Base-by-base conservation (phyloP, 2,329 filamentous ascomycete genomes). In the Escovopsis sp. region DNA sequence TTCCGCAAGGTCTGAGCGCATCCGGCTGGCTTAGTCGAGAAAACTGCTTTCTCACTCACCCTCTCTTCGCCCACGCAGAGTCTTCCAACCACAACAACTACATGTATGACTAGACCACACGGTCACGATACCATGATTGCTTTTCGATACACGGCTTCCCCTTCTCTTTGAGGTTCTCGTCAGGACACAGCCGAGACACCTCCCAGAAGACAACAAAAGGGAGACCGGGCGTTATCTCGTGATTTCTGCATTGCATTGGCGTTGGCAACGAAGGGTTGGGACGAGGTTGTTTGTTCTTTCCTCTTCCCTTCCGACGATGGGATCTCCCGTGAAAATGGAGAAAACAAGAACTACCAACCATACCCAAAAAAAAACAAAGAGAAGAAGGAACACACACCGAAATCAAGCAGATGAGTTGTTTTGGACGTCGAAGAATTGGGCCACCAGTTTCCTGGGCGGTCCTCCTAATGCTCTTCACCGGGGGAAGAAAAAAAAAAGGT, bases 191-290 rank as follows among this genome's bases (percentile, higher is more conserved):
- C 36, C 46, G 36, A 36, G 41, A 9, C 8, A 9, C 7, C 6
- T 23, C n/a, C n/a, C n/a, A n/a, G n/a, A 11, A 23, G 31, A 15
- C 34, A 3, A 13, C 17, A 28, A 34, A 30, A 34, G 35, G 32
- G 41, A 30, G 31, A 39, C 10, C 48, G 45, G 48, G 50, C 48
- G 62, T 57, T 60, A 61, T 49, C 52, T 56, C 52, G 53, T 56
- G 45, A 45, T 48, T 53, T 40, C 46, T 50, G 68, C 68, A 72
- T 72, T 67, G 68, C 69, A 72, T 48, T 55, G 69, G 69, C 69
- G 69, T 73, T 72, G 51, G 56, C 43, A 51, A 48, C 51, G 57
- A 51, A 50, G 39, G 49, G 45, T 37, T 36, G 44, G 46, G 46
- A 45, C 44, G 45, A 45, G 49, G 46, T 41, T 44, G 39, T 43